These are phyloP conservation scores for Aspergillus cristatus DNA, from an alignment of 495 filamentous ascomycete genomes.

Conservation along the genomic window DNA sequence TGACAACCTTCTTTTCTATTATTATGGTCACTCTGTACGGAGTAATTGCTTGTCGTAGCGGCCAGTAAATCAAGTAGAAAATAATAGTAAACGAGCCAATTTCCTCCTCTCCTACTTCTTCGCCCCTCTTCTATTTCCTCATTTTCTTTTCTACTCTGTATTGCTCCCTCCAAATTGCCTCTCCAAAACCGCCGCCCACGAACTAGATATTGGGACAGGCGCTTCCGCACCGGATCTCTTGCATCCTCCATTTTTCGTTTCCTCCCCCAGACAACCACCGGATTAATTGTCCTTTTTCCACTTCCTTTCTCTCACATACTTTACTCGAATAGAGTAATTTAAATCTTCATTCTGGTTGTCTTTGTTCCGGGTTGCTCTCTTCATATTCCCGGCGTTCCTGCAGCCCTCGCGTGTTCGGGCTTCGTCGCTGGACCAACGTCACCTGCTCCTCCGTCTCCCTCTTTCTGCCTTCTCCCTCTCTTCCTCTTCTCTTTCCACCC, in stretches of 20 bases:
- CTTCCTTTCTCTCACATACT: not conserved
- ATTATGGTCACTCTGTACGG: no score
- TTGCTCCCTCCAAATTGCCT: constrained; percentile 7
- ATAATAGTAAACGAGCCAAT: not conserved
- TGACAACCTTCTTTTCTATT: constrained; percentile 1
- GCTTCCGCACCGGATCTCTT: constrained; percentile 7
- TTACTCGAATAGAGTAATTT: constrained; percentile 4
- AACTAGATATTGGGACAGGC: constrained; percentile 13
- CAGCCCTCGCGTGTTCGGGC: constrained; percentile 24
- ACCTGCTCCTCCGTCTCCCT: constrained; percentile 16
- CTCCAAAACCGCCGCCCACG: constrained; percentile 1
- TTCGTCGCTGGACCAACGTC: constrained; percentile 28
- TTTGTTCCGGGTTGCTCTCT: constrained; percentile 10
- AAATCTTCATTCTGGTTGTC: constrained; percentile 10
- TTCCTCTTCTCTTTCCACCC: constrained; percentile 8
- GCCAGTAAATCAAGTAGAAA: no score
- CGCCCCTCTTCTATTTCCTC: no score
- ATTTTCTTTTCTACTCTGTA: no score
- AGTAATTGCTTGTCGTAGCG: no score
- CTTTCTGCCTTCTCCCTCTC: constrained; percentile 9
- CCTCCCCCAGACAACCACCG: constrained; percentile 2
- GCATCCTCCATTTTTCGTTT: constrained; percentile 5
- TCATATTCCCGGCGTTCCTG: constrained; percentile 26
- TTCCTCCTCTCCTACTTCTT: not conserved
- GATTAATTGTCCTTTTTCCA: no score